A percentile compares a stretch with the other conserved stretches of the same genome.
Evolutionary conservation across 169 alveolate species (phyloP).

Genomic region (Plasmodium reichenowi): DNA sequence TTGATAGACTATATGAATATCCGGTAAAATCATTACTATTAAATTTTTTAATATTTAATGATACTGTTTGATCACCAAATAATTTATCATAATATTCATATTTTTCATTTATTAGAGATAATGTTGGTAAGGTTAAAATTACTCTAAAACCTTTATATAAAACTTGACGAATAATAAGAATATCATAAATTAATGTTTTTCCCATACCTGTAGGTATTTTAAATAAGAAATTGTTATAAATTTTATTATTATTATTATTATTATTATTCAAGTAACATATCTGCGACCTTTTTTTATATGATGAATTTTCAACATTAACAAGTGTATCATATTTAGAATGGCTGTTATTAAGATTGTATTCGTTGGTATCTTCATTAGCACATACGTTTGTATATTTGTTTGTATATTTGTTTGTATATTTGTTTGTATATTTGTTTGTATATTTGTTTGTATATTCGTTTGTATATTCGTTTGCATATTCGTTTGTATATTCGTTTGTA

Average conservation of each 20-base stretch:
- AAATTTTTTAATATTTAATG: slow-evolving; percentile 53
- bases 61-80: slow-evolving; percentile 63
- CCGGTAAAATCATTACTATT: slow-evolving; percentile 60
- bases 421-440: too few species aligned
- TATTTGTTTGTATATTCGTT: background rate
- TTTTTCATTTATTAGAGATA: slow-evolving; percentile 61
- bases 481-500: too few species aligned
- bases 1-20: slow-evolving; percentile 29
- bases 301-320: too few species aligned
- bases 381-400: too few species aligned
- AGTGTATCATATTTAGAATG: too few species aligned
- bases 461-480: background rate
- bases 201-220: slow-evolving; percentile 76
- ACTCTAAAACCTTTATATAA: slow-evolving; percentile 58
- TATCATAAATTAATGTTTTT: slow-evolving; percentile 57
- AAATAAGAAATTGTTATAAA: slow-evolving; percentile 42
- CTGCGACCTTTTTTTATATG: too few species aligned
- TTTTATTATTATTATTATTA: background rate
- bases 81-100: slow-evolving; percentile 60
- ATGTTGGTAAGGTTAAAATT: slow-evolving; percentile 44
- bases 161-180: slow-evolving; percentile 34
- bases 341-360: background rate
- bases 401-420: too few species aligned
- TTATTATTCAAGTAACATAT: too few species aligned
- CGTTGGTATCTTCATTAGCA: background rate